Conservation (phyloP, 1,284 basidiomycete species). For the Cutaneotrichosporon arboriforme region DNA sequence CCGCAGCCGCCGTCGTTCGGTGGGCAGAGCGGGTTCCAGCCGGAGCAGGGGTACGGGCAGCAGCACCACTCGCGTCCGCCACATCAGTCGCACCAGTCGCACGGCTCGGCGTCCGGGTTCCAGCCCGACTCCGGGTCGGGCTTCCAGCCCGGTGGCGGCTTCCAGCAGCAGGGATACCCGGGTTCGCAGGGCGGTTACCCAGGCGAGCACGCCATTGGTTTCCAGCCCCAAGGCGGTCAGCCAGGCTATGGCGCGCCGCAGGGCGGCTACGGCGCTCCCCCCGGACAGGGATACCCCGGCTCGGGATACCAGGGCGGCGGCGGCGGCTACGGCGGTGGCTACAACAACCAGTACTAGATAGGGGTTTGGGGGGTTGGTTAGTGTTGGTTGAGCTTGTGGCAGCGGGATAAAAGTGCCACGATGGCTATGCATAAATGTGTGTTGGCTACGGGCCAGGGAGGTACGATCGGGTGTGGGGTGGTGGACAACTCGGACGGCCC, state of each 20-base stretch:
- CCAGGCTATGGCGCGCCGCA: neutral
- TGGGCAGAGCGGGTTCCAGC: neutral
- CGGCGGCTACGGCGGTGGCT: neutral
- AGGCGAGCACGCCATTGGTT: too few relatives aligned
- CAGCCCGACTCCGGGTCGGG: neutral
- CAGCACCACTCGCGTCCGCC: neutral
- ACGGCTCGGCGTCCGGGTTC: too few relatives aligned
- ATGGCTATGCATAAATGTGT: too few relatives aligned
- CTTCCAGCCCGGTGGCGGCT: neutral
- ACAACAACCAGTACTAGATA: neutral
- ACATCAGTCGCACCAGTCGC: neutral
- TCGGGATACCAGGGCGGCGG: neutral
- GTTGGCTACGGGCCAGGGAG: too few relatives aligned
- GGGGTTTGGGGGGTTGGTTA: neutral
- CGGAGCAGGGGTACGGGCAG: neutral
- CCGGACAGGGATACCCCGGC: neutral
- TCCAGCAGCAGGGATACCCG: neutral
- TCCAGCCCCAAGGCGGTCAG: neutral
- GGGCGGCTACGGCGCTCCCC: neutral
- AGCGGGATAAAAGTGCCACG: neutral
- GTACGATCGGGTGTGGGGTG: too few relatives aligned
- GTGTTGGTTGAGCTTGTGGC: too few relatives aligned
- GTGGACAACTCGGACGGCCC: too few relatives aligned
- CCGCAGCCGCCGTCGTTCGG: neutral
- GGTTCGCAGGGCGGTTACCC: too few relatives aligned